These are phyloP conservation scores for Nemania sp. DNA, from an alignment of 2,329 filamentous ascomycete genomes.

Conservation along the genomic window DNA sequence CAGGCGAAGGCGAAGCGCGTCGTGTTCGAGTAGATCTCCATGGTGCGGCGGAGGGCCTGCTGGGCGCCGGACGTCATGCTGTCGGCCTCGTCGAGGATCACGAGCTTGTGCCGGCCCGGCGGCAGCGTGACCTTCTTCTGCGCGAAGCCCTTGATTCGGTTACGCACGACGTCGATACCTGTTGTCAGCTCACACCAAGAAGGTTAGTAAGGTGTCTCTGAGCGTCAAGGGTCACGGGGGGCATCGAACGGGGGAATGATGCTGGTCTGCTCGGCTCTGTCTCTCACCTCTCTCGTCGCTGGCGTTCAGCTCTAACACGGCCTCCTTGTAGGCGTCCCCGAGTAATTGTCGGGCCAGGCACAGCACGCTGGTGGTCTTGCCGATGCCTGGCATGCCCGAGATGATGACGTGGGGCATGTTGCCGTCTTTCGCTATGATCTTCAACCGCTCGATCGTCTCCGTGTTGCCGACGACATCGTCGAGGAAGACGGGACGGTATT, in stretches of 20 bases:
- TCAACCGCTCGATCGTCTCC: constrained; percentile 94
- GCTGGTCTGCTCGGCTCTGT: neutral
- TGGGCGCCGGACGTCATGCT: constrained; percentile 97
- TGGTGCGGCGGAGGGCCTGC: constrained; percentile 90
- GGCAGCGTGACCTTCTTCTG: constrained; percentile 98
- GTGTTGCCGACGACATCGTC: constrained; percentile 98
- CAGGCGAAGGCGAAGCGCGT: constrained; percentile 97
- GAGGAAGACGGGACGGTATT: constrained; percentile 92
- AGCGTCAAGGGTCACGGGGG: neutral
- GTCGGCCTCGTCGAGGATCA: constrained; percentile 97
- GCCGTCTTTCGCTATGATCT: constrained; percentile 97
- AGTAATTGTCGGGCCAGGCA: constrained; percentile 91
- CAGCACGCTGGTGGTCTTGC: constrained; percentile 94
- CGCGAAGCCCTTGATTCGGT: constrained; percentile 96
- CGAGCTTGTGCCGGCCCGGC: constrained; percentile 87
- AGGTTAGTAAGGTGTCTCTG: neutral
- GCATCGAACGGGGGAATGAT: neutral
- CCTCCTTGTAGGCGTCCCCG: constrained; percentile 94
- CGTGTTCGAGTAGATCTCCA: constrained; percentile 98
- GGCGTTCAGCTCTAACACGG: constrained; percentile 93
- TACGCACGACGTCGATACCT: constrained; percentile 96
- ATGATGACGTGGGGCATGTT: constrained; percentile 99
- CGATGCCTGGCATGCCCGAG: constrained; percentile 98
- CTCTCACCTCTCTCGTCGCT: constrained; percentile 82
- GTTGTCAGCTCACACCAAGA: neutral